Conservation (phyloP, 129 eudicot species). For the Scalesia atractyloides region DNA sequence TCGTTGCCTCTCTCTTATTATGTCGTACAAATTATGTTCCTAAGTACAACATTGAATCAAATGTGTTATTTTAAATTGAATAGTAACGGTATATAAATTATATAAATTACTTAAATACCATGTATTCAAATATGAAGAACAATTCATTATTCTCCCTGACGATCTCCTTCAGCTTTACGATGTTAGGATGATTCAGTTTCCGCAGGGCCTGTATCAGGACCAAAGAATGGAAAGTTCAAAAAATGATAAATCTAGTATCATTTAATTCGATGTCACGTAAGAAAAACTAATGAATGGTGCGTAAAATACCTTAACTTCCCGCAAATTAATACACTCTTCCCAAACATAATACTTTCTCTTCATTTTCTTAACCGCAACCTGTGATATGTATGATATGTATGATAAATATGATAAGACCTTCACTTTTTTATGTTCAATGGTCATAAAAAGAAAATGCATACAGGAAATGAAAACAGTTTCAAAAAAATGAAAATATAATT, state of each 20-base stretch:
- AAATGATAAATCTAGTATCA: background rate
- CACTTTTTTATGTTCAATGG: background rate
- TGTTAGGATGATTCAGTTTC: slow-evolving; percentile 87
- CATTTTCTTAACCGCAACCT: slow-evolving; percentile 99
- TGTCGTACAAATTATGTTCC: slow-evolving; percentile 85
- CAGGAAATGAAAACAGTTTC: background rate
- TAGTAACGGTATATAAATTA: background rate
- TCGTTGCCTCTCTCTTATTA: slow-evolving; percentile 66
- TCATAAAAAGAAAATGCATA: background rate
- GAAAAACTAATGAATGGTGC: background rate
- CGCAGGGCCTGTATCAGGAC: slow-evolving; percentile 65
- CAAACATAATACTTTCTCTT: slow-evolving; percentile 83
- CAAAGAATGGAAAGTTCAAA: slow-evolving; percentile 8
- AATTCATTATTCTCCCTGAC: slow-evolving; percentile 85
- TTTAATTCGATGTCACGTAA: background rate
- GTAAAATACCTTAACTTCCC: slow-evolving; percentile 86
- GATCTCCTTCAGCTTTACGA: slow-evolving; percentile 86
- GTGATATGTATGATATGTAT: slow-evolving; percentile 20
- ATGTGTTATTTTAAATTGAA: background rate
- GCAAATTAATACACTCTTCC: slow-evolving; percentile 85
- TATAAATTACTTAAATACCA: slow-evolving; percentile 51
- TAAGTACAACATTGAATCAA: slow-evolving; percentile 26
- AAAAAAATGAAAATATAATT: background rate
- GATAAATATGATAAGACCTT: background rate
- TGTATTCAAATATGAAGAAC: slow-evolving; percentile 92